Conservation (phyloP, 495 filamentous ascomycete genomes). For the Aspergillus incahuasiensis region DNA sequence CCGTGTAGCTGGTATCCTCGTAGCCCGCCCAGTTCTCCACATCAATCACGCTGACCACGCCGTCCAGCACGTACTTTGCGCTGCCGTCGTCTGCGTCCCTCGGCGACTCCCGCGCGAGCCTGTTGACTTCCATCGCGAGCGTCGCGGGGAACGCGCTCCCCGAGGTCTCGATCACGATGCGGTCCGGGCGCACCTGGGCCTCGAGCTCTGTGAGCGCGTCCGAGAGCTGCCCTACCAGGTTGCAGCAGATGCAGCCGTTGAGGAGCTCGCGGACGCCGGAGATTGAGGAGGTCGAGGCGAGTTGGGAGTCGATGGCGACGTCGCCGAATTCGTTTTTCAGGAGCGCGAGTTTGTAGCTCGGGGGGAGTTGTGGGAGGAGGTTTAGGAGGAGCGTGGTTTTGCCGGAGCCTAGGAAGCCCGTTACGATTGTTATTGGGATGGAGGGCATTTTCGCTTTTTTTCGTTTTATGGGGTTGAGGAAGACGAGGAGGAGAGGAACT, state of each 20-base stretch:
- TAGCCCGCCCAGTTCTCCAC: constrained; percentile 98
- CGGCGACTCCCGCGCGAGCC: constrained; percentile 55
- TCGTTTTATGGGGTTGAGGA: background rate
- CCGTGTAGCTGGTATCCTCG: constrained; percentile 83
- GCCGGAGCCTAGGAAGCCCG: constrained; percentile 89
- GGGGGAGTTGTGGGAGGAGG: constrained; percentile 78
- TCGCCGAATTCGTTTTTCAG: constrained; percentile 99
- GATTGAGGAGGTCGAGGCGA: constrained; percentile 75
- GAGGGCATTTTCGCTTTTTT: constrained; percentile 46
- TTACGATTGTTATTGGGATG: constrained; percentile 89
- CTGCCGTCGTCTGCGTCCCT: background rate
- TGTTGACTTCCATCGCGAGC: constrained; percentile 88
- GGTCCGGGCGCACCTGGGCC: constrained; percentile 57
- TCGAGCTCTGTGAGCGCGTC: constrained; percentile 71
- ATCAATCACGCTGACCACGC: constrained; percentile 88
- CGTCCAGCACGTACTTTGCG: constrained; percentile 71
- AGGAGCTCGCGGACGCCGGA: constrained; percentile 88
- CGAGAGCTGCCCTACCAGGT: constrained; percentile 85
- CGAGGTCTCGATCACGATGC: constrained; percentile 89
- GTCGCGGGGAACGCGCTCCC: constrained; percentile 88
- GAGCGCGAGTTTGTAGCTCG: constrained; percentile 78
- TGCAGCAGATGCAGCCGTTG: constrained; percentile 98
- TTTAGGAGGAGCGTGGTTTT: constrained; percentile 92
- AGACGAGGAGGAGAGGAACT: background rate
- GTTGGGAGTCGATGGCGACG: constrained; percentile 84